Percentiles rank a stretch among this genome's conserved stretches.
Conservation (phyloP, 2,329 filamentous ascomycete species). For the Calycina marina region DNA sequence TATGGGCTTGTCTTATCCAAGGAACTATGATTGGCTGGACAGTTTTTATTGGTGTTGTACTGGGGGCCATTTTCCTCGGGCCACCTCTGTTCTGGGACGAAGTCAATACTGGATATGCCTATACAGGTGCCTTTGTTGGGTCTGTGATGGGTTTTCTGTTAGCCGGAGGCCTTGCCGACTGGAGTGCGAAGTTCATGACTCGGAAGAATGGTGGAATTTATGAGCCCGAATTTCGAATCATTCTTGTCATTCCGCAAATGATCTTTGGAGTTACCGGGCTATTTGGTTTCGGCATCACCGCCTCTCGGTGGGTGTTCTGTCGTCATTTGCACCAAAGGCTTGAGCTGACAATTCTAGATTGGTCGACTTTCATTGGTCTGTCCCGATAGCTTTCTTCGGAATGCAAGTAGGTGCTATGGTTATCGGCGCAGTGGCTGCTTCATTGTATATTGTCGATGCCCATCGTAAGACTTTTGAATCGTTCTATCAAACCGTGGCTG, state of each 20-base stretch:
- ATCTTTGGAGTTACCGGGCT: constrained; percentile 64
- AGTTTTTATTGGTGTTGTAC: constrained; percentile 74
- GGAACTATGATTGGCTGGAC: constrained; percentile 91
- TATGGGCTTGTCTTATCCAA: constrained; percentile 70
- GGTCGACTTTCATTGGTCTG: constrained; percentile 49
- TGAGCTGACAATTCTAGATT: too few relatives aligned
- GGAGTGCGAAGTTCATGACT: constrained; percentile 55
- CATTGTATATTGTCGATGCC: constrained; percentile 82
- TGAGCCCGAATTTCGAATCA: constrained; percentile 79
- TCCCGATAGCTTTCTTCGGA: constrained; percentile 66
- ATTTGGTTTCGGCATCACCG: constrained; percentile 71
- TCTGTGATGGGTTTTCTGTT: constrained; percentile 63
- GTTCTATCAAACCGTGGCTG: constrained; percentile 4
- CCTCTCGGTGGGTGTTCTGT: too few relatives aligned
- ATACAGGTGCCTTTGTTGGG: constrained; percentile 74
- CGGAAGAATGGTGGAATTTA: constrained; percentile 66
- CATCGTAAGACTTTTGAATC: constrained; percentile 48
- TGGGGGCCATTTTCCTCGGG: constrained; percentile 69
- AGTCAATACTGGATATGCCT: constrained; percentile 72
- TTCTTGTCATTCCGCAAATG: constrained; percentile 71
- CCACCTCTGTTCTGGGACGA: constrained; percentile 72
- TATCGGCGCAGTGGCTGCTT: constrained; percentile 72
- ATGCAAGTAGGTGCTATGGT: constrained; percentile 86
- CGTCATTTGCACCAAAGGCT: too few relatives aligned
- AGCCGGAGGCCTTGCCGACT: constrained; percentile 62